These are phyloP conservation scores for Rhodotorula sp. DNA, from an alignment of 1,284 basidiomycete species.

Conservation along the genomic window DNA sequence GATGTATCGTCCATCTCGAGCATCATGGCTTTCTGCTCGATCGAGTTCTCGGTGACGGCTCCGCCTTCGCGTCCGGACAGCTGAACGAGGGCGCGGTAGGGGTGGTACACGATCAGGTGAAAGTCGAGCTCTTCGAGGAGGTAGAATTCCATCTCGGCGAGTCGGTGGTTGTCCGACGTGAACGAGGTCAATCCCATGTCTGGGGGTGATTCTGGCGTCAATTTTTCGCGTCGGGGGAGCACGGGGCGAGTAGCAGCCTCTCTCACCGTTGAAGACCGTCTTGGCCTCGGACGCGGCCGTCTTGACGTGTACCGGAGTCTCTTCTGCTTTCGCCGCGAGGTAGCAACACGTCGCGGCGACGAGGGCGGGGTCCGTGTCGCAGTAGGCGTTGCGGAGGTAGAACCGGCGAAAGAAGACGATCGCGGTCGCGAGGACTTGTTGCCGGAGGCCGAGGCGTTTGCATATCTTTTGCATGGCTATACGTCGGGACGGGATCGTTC, in stretches of 20 bases:
- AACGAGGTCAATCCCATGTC: slow-evolving; percentile 64
- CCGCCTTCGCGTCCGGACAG: slow-evolving; percentile 60
- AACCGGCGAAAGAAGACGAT: slow-evolving; percentile 91
- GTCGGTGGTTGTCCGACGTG: slow-evolving; percentile 70
- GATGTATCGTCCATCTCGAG: slow-evolving; percentile 66
- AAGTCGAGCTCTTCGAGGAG: slow-evolving; percentile 94
- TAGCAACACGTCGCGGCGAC: slow-evolving; percentile 92
- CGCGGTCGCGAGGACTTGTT: slow-evolving; percentile 87
- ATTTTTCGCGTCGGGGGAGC: background rate
- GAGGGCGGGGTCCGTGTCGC: slow-evolving; percentile 88
- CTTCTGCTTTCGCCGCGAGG: slow-evolving; percentile 94
- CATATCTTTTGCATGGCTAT: slow-evolving; percentile 81
- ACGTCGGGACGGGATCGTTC: background rate
- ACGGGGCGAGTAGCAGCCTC: background rate
- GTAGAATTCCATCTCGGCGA: slow-evolving; percentile 99
- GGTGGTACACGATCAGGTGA: slow-evolving; percentile 88
- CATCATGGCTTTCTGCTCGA: slow-evolving; percentile 44
- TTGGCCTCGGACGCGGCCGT: slow-evolving; percentile 81
- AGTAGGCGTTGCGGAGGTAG: slow-evolving; percentile 89
- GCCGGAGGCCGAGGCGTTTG: slow-evolving; percentile 76
- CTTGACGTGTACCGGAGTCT: slow-evolving; percentile 92
- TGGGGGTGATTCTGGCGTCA: too few relatives aligned
- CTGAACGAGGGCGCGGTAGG: slow-evolving; percentile 79
- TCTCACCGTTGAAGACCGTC: slow-evolving; percentile 70
- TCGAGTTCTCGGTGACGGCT: slow-evolving; percentile 17